Percentiles rank a stretch among this genome's conserved stretches.
Conservation (phyloP, 163 green algal genomes). For the Chlamydomonas reinhardtii region DNA sequence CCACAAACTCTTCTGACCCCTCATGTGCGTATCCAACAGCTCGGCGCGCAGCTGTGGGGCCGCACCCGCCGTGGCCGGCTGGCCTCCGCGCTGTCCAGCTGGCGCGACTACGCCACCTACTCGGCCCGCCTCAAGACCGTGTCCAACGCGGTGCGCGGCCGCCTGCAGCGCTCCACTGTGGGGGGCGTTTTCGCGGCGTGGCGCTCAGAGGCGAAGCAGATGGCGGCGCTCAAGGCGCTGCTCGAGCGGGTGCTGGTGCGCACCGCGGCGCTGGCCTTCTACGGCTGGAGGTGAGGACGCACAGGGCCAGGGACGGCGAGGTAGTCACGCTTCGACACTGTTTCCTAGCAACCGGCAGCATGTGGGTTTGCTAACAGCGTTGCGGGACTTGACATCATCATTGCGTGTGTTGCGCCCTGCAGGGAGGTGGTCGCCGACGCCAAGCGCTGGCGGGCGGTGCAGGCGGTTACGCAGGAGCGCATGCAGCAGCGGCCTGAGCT, state of each 20-base stretch:
- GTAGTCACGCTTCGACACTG: too few species aligned
- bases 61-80: neutral
- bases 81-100: neutral
- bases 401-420: neutral
- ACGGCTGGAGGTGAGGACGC: constrained; percentile 36
- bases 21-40: neutral
- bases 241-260: constrained; percentile 33
- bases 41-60: neutral
- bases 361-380: too few species aligned
- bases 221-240: constrained; percentile 18
- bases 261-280: constrained; percentile 15
- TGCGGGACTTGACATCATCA: neutral
- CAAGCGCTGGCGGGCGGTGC: neutral
- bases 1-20: too few species aligned
- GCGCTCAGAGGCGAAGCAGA: neutral
- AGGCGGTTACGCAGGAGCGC: neutral
- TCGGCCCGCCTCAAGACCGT: neutral
- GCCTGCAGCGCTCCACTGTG: neutral
- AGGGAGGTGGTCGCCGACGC: constrained; percentile 20
- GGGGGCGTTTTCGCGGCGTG: neutral
- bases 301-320: too few species aligned
- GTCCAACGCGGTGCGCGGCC: neutral
- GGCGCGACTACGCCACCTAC: neutral
- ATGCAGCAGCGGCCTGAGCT: neutral
- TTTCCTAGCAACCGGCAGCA: too few species aligned